Evolutionary conservation across 345 rosid species (phyloP), one percentile per base, ranked within the genome.

Genomic region (Combretum micranthum): DNA sequence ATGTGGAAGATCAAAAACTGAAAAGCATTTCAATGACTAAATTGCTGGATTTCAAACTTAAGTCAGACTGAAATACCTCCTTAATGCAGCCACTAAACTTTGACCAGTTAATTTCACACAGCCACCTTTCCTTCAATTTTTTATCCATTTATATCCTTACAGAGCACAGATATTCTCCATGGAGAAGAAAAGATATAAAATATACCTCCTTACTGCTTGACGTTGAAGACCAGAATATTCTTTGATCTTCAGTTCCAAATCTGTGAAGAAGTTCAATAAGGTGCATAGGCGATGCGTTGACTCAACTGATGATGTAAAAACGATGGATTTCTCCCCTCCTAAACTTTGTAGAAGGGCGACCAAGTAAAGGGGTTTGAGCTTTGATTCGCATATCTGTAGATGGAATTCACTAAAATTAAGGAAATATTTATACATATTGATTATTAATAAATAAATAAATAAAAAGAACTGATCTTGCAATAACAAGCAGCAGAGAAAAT

Each of bases 241-340:
- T 67, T 84, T 84, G 69, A 88, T 82, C 71, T 83, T 92, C 55
- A 88, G 65, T 13, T 78, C 75, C 62, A 88, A 52, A 56, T 86
- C 95, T 56, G 63, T 86, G 64, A 92, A 92, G 69, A 74, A 80
- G 70, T 84, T 84, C 60, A 92, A 79, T 49, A 92, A 69, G 63
- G 77, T 83, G 76, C 88, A 88, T 14, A 92, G 77, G 53, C 87
- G 87, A 63, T 83, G 93, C 68, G 96, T 88, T 51, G 89, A 80
- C 77, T 88, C 86, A 59, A 90, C 88, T 4, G 98, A 86, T 45
- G 93, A 84, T 42, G 93, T 80, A 79, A 88, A 92, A 53, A 92
- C 87, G 49, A 92, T 88, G 64, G 84, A 72, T 70, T 92, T 92
- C 64, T 92, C 89, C 57, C 63, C 83, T 70, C 75, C 95, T 66